Evolutionary conservation across 2,329 filamentous ascomycete genomes (phyloP).

Genomic region (Clonostachys sp.): DNA sequence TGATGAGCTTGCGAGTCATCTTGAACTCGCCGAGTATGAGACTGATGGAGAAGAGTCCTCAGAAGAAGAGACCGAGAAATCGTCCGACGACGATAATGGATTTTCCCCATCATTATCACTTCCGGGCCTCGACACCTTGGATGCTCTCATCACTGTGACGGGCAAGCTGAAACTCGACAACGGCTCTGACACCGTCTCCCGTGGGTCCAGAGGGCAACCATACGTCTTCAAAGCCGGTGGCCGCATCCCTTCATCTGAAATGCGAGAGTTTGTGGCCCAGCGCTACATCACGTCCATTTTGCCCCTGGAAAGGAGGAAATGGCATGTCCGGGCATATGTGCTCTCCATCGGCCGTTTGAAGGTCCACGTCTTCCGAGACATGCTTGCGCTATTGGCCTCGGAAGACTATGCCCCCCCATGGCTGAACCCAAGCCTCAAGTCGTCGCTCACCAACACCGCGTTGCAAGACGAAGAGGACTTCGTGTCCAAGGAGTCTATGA

Average conservation of each 20-base stretch:
- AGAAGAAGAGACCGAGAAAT: slow-evolving; percentile 4
- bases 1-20: slow-evolving; percentile 23
- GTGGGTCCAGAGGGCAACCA: slow-evolving; percentile 8
- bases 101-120: too few relatives aligned
- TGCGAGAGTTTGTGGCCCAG: slow-evolving; percentile 30
- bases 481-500: slow-evolving; percentile 21
- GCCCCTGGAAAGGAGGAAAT: slow-evolving; percentile 22
- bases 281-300: slow-evolving; percentile 25
- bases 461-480: slow-evolving; percentile 27
- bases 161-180: slow-evolving; percentile 8
- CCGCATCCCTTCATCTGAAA: slow-evolving; percentile 27
- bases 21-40: slow-evolving; percentile 22
- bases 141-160: too few relatives aligned
- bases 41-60: slow-evolving; percentile 7
- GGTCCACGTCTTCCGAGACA: slow-evolving; percentile 27
- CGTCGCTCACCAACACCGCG: slow-evolving; percentile 29
- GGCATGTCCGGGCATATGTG: slow-evolving; percentile 28
- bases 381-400: slow-evolving; percentile 24
- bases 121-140: too few relatives aligned
- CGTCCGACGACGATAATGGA: slow-evolving; percentile 1
- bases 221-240: slow-evolving; percentile 18
- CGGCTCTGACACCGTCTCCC: background rate
- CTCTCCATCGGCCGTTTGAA: slow-evolving; percentile 27
- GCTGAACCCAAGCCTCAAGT: slow-evolving; percentile 22
- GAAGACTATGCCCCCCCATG: slow-evolving; percentile 28